These are phyloP conservation scores for Helichrysum umbraculigerum DNA, from an alignment of 129 eudicot genomes.

Conservation along the genomic window DNA sequence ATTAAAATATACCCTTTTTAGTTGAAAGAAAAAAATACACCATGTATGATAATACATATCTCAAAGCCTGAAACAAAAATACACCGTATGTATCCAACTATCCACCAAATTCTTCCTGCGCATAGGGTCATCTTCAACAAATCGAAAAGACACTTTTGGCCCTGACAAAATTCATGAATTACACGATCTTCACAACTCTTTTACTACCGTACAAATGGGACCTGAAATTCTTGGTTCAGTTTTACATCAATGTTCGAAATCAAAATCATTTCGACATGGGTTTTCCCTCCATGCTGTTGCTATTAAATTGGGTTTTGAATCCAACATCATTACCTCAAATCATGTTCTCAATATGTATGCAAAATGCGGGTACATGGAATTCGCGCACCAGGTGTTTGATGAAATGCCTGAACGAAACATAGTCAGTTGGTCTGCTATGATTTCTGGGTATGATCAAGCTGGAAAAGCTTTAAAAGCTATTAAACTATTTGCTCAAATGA, in stretches of 20 bases:
- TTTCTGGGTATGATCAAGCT: conserved; percentile 73
- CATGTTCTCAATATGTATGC: conserved; percentile 71
- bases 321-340: conserved; percentile 45
- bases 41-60: too few relatives aligned
- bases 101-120: not conserved
- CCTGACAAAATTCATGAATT: not conserved
- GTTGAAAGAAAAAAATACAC: too few relatives aligned
- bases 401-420: conserved; percentile 66
- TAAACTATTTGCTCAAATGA: conserved; percentile 44
- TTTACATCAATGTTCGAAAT: conserved; percentile 54
- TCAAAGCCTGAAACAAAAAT: too few relatives aligned
- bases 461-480: conserved; percentile 41
- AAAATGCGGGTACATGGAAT: conserved; percentile 48
- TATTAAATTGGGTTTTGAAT: conserved; percentile 45
- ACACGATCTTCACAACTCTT: not conserved
- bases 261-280: conserved; percentile 47
- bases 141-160: not conserved
- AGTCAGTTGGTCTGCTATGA: conserved; percentile 79
- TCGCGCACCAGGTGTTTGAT: conserved; percentile 58
- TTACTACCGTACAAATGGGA: conserved; percentile 23
- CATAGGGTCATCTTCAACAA: too few relatives aligned
- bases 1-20: too few relatives aligned
- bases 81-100: too few relatives aligned
- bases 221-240: conserved; percentile 47
- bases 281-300: conserved; percentile 62